These are phyloP conservation scores for Candida wancherniae DNA, from an alignment of 805 yeast species.

Conservation along the genomic window DNA sequence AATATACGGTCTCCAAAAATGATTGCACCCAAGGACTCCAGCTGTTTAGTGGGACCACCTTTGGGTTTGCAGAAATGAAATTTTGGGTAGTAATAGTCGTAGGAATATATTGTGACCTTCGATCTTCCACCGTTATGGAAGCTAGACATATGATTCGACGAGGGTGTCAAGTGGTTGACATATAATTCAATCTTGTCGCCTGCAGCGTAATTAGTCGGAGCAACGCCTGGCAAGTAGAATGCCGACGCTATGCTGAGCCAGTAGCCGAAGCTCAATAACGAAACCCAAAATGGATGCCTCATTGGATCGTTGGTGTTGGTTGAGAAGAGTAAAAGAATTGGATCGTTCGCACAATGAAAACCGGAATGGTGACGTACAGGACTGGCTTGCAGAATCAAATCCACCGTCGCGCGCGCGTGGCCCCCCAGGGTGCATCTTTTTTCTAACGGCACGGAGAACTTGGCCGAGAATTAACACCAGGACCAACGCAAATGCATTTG, in stretches of 20 bases:
- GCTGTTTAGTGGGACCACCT: conserved; percentile 63
- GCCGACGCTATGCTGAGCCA: conserved; percentile 34
- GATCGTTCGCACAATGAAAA: conserved; percentile 5
- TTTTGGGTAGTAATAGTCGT: conserved; percentile 77
- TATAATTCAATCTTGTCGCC: conserved; percentile 71
- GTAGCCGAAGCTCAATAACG: conserved; percentile 13
- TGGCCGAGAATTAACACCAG: no score
- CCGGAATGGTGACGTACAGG: no score
- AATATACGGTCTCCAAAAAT: conserved; percentile 94
- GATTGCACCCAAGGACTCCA: conserved; percentile 88
- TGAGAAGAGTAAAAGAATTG: no score
- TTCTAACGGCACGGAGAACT: no score
- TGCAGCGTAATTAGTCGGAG: conserved; percentile 80
- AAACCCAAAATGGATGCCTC: conserved; percentile 16
- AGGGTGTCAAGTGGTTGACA: conserved; percentile 89
- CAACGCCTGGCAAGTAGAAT: conserved; percentile 93
- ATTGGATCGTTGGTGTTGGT: conserved; percentile 3
- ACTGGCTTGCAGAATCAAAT: no score
- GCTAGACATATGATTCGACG: conserved; percentile 38
- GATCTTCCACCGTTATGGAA: conserved; percentile 30
- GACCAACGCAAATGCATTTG: no score
- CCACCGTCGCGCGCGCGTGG: no score
- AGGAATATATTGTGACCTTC: conserved; percentile 61
- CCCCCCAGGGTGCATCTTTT: no score
- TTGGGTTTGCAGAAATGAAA: conserved; percentile 81